Evolutionary conservation across 345 rosid genomes (phyloP).

Genomic region (Kandelia obovata): DNA sequence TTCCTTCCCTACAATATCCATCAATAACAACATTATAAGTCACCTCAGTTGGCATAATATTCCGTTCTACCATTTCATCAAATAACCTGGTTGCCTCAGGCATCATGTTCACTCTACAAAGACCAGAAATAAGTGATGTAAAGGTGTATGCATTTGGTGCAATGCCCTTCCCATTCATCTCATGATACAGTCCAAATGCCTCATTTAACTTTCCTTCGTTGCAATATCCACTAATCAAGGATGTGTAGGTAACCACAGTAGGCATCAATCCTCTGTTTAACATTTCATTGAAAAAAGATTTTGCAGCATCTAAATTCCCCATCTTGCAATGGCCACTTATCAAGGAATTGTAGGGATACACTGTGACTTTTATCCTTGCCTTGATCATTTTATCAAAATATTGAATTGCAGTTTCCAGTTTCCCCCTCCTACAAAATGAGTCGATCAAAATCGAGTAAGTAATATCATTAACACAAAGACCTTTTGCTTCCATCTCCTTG

Average conservation of each 20-base stretch:
- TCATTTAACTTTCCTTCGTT: conserved; percentile 46
- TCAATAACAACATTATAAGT: conserved; percentile 85
- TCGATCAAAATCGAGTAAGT: conserved; percentile 72
- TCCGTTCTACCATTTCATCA: conserved; percentile 55
- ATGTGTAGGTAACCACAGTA: conserved; percentile 70
- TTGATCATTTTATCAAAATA: conserved; percentile 53
- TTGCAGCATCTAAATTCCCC: conserved; percentile 55
- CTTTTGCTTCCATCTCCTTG: conserved; percentile 44
- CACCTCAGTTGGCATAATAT: conserved; percentile 64
- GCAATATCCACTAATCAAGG: conserved; percentile 73
- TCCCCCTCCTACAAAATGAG: conserved; percentile 75
- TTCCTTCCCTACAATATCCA: conserved; percentile 59
- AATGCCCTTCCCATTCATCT: conserved; percentile 79
- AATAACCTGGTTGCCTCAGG: conserved; percentile 55
- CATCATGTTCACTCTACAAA: conserved; percentile 53
- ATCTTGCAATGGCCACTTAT: conserved; percentile 73
- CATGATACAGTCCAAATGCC: conserved; percentile 73
- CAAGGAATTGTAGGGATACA: conserved; percentile 79
- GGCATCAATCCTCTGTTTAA: conserved; percentile 52
- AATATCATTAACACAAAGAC: conserved; percentile 51
- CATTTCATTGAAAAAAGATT: conserved; percentile 55
- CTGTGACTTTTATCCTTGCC: conserved; percentile 43
- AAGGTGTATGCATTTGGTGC: conserved; percentile 60
- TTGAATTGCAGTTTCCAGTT: conserved; percentile 50
- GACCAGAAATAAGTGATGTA: conserved; percentile 68